Conservation (phyloP, 2,329 filamentous ascomycete genomes). For the Monilinia polystroma region DNA sequence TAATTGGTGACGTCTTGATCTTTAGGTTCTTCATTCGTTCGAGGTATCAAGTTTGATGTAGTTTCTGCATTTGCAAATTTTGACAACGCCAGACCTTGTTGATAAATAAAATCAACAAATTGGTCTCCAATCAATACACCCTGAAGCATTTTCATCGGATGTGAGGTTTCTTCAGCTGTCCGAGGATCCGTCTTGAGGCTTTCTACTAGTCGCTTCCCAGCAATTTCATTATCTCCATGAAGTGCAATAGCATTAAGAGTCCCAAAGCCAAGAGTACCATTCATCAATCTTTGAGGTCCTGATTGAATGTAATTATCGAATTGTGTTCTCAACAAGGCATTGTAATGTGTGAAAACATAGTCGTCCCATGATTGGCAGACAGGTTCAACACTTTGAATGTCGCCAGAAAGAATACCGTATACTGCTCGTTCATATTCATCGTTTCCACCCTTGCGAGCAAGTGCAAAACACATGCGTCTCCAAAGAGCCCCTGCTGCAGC, state of each 20-base stretch:
- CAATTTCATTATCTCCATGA: slow-evolving; percentile 54
- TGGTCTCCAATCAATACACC: slow-evolving; percentile 69
- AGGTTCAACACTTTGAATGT: slow-evolving; percentile 72
- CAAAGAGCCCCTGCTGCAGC: slow-evolving; percentile 60
- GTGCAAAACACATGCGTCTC: slow-evolving; percentile 72
- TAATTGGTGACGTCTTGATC: slow-evolving; percentile 47
- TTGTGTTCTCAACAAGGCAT: slow-evolving; percentile 75
- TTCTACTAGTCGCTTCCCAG: slow-evolving; percentile 59
- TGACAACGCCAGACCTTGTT: slow-evolving; percentile 56
- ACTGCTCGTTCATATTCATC: slow-evolving; percentile 84
- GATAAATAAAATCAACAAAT: slow-evolving; percentile 55
- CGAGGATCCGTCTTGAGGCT: slow-evolving; percentile 56
- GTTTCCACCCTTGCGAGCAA: slow-evolving; percentile 66
- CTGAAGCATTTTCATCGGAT: slow-evolving; percentile 73
- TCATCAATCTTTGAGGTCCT: slow-evolving; percentile 52
- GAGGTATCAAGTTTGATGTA: slow-evolving; percentile 47
- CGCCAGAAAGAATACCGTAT: slow-evolving; percentile 85
- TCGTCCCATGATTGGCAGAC: slow-evolving; percentile 83
- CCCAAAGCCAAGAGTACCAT: slow-evolving; percentile 57
- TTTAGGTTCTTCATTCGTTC: slow-evolving; percentile 41
- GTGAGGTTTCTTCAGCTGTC: slow-evolving; percentile 57
- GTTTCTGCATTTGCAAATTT: slow-evolving; percentile 48
- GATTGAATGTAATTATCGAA: slow-evolving; percentile 70
- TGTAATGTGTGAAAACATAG: slow-evolving; percentile 82
- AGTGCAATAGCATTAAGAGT: slow-evolving; percentile 65